Base-by-base conservation (phyloP, 2,329 filamentous ascomycete species). In the Penicillium sclerotiorum region DNA sequence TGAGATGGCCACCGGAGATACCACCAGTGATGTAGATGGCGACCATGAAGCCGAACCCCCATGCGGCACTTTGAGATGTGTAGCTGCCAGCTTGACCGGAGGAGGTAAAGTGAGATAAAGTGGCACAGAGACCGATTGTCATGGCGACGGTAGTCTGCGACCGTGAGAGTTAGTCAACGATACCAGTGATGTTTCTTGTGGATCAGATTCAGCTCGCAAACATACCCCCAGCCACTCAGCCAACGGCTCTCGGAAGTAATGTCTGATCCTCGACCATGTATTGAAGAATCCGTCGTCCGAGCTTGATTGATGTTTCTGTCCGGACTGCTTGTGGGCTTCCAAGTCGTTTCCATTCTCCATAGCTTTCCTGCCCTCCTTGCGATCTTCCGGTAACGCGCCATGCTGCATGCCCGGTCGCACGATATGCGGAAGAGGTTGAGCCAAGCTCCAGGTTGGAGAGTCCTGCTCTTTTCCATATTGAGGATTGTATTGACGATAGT, bases 351-450 rank as follows among this genome's bases (percentile, higher is more conserved):
- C 37, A n/a, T 50, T 40, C 12, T 53, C 25, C 36, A 11, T 39
- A 7, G n/a, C 27, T 8, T 52, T 18, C 25, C 22, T 35, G 15
- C 53, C 45, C 9, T 60, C 53, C 18, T 47, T 50, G 21, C 27
- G 52, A 32, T 51, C 53, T 40, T 53, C 56, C 49, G 47, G 54
- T 8, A 52, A 39, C 13, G 53, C 41, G 9, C 52, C 51, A 12
- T 52, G 55, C 7, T 51, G 56, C 78, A 80, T 80, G 0, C 78
- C 78, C 7, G 72, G 70, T 18, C 78, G 70, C 15, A 81, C 68
- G 0, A 80, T 77, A 47, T 75, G 76, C 11, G 78, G 78, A 5
- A 80, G 63, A 1, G 79, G 77, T 52, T 78, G 73, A 1, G 76
- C 77, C 32, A 81, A 59, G 52, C 77, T 73, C 73, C 78, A 81